phyloP scores from a whole-genome alignment of 169 alveolate species.

The Eimeria nieschulzi region DNA sequence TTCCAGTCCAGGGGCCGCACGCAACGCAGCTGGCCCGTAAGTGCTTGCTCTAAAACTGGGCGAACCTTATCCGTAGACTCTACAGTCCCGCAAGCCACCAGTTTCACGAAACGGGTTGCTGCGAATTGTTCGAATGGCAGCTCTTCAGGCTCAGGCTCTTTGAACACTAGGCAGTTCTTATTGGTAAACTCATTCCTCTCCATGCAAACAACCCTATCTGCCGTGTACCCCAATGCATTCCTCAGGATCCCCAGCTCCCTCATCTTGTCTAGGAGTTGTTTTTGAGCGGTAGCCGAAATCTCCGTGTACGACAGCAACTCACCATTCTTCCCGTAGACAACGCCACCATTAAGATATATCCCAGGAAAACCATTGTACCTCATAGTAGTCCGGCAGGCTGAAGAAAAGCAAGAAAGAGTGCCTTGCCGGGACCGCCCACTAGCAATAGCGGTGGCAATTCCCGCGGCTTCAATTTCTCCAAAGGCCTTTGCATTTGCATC shows the following conservation, averaged over 20 bases:
- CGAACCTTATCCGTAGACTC: slow-evolving; percentile 76
- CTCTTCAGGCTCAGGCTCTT: slow-evolving; percentile 65
- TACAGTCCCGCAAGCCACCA: slow-evolving; percentile 74
- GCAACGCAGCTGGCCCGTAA: slow-evolving; percentile 77
- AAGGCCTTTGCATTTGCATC: slow-evolving; percentile 55
- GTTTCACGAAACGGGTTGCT: slow-evolving; percentile 64
- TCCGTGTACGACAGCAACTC: slow-evolving; percentile 52
- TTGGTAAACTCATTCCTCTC: slow-evolving; percentile 70
- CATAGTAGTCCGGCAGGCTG: slow-evolving; percentile 27
- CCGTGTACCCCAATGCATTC: slow-evolving; percentile 73
- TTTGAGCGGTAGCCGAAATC: slow-evolving; percentile 60
- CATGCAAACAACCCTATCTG: slow-evolving; percentile 68
- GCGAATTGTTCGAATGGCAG: slow-evolving; percentile 22
- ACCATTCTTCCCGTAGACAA: slow-evolving; percentile 78
- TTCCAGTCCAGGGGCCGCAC: slow-evolving; percentile 79
- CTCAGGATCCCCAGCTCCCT: slow-evolving; percentile 65
- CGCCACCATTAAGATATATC: slow-evolving; percentile 79
- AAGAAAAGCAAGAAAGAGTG: slow-evolving; percentile 37
- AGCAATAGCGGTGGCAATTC: slow-evolving; percentile 56
- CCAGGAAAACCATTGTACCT: slow-evolving; percentile 77
- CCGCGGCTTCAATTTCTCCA: slow-evolving; percentile 28
- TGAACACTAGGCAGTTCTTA: slow-evolving; percentile 40
- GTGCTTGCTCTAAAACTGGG: slow-evolving; percentile 72
- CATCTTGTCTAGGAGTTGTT: slow-evolving; percentile 70
- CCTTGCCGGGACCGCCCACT: slow-evolving; percentile 68